A percentile compares a stretch with the other conserved stretches of the same genome.
These are phyloP conservation scores for Tetrahymena borealis DNA, from an alignment of 73 alveolate genomes.

Conservation along the genomic window DNA sequence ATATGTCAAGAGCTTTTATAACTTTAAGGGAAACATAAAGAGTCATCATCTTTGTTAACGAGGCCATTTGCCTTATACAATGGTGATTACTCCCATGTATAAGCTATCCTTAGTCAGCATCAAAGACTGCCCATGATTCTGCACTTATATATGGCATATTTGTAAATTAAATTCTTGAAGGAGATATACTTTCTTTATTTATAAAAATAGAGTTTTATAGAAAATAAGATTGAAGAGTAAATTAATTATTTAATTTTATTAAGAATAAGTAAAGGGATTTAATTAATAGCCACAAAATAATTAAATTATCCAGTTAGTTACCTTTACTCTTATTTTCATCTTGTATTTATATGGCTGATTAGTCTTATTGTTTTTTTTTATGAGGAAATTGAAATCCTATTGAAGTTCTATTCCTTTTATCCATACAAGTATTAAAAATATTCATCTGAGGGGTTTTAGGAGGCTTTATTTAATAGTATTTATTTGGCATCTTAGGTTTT, in stretches of 20 bases:
- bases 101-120: background rate
- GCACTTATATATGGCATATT: background rate
- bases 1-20: background rate
- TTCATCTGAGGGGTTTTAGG: background rate
- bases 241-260: no score
- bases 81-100: background rate
- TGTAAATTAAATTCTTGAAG: background rate
- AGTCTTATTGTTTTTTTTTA: background rate
- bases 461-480: background rate
- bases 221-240: background rate
- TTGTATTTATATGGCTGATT: background rate
- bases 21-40: constrained; percentile 9
- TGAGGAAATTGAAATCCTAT: background rate
- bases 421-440: background rate
- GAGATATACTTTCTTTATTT: background rate
- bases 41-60: constrained; percentile 37
- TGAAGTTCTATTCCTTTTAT: background rate
- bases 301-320: no score
- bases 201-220: background rate
- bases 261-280: no score
- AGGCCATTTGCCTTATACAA: constrained; percentile 9
- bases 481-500: background rate
- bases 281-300: no score
- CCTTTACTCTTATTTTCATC: background rate
- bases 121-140: background rate